These are phyloP conservation scores for Hericium rajendrae DNA, from an alignment of 768 basidiomycete species.

Conservation along the genomic window DNA sequence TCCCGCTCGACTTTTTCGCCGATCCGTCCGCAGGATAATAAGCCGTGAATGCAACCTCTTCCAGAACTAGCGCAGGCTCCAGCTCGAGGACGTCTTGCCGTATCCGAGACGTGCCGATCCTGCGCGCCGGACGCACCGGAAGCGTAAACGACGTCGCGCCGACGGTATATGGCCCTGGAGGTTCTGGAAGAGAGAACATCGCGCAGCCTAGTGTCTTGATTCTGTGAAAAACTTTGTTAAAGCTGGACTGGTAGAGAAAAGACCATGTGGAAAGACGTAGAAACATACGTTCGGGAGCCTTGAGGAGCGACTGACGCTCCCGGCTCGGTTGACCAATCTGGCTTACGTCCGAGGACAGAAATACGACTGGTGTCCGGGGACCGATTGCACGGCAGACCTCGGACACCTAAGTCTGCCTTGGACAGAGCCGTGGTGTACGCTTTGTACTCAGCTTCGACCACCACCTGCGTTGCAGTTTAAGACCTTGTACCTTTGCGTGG, in stretches of 20 bases:
- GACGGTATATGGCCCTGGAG: conserved; percentile 7
- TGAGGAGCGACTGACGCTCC: background rate
- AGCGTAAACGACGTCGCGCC: conserved; percentile 7
- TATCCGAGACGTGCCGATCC: conserved; percentile 1
- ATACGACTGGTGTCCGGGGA: too few relatives aligned
- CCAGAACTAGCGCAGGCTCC: conserved; percentile 3
- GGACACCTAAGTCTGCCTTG: too few relatives aligned
- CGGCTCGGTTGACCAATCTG: too few relatives aligned
- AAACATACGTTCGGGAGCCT: background rate
- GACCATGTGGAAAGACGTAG: background rate
- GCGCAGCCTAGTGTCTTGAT: background rate
- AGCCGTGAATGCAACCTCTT: conserved; percentile 8
- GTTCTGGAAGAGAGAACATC: conserved; percentile 3
- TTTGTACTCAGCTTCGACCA: too few relatives aligned
- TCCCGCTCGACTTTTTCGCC: background rate
- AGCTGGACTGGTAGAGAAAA: background rate
- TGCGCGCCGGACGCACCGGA: conserved; percentile 2
- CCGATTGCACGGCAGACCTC: too few relatives aligned
- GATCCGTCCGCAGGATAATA: conserved; percentile 5
- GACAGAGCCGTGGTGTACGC: too few relatives aligned
- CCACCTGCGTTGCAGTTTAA: too few relatives aligned
- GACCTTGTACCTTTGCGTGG: too few relatives aligned
- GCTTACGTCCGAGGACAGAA: too few relatives aligned
- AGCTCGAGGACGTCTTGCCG: background rate
- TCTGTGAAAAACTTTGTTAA: background rate